Conservation (phyloP, 805 yeast genomes). For the Nakazawaea populi region DNA sequence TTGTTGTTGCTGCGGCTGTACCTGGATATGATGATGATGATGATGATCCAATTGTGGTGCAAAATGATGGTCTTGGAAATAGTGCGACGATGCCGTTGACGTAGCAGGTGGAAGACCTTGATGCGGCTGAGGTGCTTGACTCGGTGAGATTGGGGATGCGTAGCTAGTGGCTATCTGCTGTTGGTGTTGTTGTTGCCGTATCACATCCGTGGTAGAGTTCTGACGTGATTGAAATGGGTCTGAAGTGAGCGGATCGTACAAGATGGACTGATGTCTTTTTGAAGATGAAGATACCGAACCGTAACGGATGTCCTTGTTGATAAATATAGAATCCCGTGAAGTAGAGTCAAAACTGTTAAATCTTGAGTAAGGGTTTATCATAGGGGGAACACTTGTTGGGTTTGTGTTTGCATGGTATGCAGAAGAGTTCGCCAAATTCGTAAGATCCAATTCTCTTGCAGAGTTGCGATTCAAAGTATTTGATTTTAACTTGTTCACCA, state of each 20-base stretch:
- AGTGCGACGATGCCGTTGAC: slow-evolving; percentile 11
- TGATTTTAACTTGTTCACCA: slow-evolving; percentile 21
- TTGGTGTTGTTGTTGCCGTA: slow-evolving; percentile 5
- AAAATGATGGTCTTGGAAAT: slow-evolving; percentile 8
- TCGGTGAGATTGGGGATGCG: slow-evolving; percentile 6
- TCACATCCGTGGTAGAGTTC: slow-evolving; percentile 7
- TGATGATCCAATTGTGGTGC: slow-evolving; percentile 11
- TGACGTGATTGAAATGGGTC: slow-evolving; percentile 9
- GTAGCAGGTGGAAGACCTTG: too few relatives aligned
- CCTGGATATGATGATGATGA: slow-evolving; percentile 10
- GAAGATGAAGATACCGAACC: slow-evolving; percentile 10
- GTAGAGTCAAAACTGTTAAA: slow-evolving; percentile 8
- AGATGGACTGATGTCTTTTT: slow-evolving; percentile 9
- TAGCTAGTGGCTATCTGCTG: not conserved
- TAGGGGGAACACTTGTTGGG: slow-evolving; percentile 4
- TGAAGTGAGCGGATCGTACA: slow-evolving; percentile 8
- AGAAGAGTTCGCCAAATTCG: not conserved
- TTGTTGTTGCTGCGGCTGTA: slow-evolving; percentile 9
- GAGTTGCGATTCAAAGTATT: slow-evolving; percentile 26
- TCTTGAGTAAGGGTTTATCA: slow-evolving; percentile 2
- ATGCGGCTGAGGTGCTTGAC: not conserved
- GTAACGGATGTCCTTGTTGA: slow-evolving; percentile 16
- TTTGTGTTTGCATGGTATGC: not conserved
- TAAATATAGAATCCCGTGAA: slow-evolving; percentile 10
- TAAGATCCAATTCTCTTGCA: slow-evolving; percentile 12